Base-by-base conservation (phyloP, 2,329 filamentous ascomycete genomes). In the Fusarium keratoplasticum region DNA sequence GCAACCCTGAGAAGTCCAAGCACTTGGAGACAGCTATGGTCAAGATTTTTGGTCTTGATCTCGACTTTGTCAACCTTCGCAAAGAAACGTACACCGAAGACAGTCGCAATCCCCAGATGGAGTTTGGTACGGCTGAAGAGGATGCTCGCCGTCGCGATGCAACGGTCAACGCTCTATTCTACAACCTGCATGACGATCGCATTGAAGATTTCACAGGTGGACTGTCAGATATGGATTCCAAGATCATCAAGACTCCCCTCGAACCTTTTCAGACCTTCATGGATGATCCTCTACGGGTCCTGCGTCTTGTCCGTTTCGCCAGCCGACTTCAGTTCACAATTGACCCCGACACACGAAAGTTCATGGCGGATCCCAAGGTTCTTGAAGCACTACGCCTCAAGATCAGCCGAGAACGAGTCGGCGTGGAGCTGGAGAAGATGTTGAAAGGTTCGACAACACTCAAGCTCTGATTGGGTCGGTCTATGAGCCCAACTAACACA, bases 1-100 rank as follows among this genome's bases (percentile, higher is more conserved):
- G 93, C 66, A 98, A 98, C 81, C 96, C 95, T 1, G 95, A 98
- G 79, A 98, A 98, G 84, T 98, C 95, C 22, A 98, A 98, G 84
- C 94, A 98, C 80, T 89, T 98, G 16, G 96, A 97, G 83, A 98
- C 96, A 0, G 94, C 95, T 58, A 97, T 95, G 11, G 95, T 94
- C 27, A 93, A 89, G 74, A 91, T 98, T 67, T 92, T 98, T 78
- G 95, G 93, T 1, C 88, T 97, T 58, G 96, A 98, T 79, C 89
- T 98, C 57, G 96, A 99, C 81, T 92, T 99, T 79, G 96, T 99
- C 77, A 99, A 98, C 81, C 86, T 98, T 55, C 90, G 96, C 54
- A 97, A 95, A 80, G 96, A 98, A 84, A 95, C 93, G 1, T 98
- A 98, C 77, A 89, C 92, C 1, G 92, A 94, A n/a, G 91, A 96